These are phyloP conservation scores for Elsinoe fawcettii DNA, from an alignment of 2,329 filamentous ascomycete genomes.

Conservation along the genomic window DNA sequence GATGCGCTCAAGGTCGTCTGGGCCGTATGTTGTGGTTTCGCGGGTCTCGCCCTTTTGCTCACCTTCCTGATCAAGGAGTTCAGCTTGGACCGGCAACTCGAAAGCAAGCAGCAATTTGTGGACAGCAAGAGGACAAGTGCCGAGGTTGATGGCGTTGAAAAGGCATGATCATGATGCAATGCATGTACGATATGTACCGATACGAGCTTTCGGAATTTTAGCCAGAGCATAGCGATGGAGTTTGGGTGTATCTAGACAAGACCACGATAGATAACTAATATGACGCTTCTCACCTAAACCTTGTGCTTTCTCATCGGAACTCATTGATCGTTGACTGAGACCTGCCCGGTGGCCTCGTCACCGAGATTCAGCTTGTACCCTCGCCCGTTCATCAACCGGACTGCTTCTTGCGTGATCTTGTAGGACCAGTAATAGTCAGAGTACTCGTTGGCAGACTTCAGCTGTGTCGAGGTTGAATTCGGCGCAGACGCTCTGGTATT, in stretches of 20 bases:
- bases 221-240: neutral
- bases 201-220: neutral
- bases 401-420: neutral
- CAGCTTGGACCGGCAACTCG: slow-evolving; percentile 37
- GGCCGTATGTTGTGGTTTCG: slow-evolving; percentile 49
- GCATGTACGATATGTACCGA: neutral
- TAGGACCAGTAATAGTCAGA: slow-evolving; percentile 2
- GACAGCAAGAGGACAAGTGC: neutral
- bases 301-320: neutral
- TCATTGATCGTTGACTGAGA: too few species aligned
- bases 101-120: slow-evolving; percentile 13
- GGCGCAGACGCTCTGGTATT: neutral
- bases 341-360: neutral
- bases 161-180: neutral
- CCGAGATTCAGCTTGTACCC: neutral
- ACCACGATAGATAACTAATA: neutral
- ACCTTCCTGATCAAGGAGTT: slow-evolving; percentile 47
- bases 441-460: neutral
- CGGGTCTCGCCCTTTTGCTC: slow-evolving; percentile 43
- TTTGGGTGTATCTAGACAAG: neutral
- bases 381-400: neutral
- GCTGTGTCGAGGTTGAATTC: neutral
- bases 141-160: neutral
- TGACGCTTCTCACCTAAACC: neutral
- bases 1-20: slow-evolving; percentile 49